Evolutionary conservation across 352 stramenopile genomes (phyloP).

Genomic region (Aphanomyces cochlioides): DNA sequence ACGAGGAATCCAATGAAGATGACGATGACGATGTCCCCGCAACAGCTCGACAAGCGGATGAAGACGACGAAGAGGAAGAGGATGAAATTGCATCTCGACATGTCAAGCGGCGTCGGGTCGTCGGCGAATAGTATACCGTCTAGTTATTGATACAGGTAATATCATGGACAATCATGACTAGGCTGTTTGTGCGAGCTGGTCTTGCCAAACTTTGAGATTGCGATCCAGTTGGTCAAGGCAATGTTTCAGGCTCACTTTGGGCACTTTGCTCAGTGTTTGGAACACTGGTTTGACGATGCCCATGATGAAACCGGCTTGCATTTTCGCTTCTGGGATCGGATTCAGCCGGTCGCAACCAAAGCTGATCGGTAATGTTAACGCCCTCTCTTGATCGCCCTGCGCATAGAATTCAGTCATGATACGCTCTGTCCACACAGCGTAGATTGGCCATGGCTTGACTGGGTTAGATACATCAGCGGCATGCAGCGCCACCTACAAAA

Average conservation of each 20-base stretch:
- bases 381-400: conserved; percentile 92
- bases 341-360: conserved; percentile 88
- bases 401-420: conserved; percentile 93
- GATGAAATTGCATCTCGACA: conserved; percentile 26
- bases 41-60: conserved; percentile 9
- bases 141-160: conserved; percentile 19
- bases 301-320: conserved; percentile 93
- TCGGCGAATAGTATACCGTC: conserved; percentile 9
- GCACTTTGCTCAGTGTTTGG: conserved; percentile 50
- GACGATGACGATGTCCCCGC: conserved; percentile 28
- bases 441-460: conserved; percentile 71
- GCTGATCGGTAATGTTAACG: conserved; percentile 77
- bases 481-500: conserved; percentile 68
- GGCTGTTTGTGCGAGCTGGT: conserved; percentile 42
- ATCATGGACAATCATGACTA: background rate
- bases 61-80: conserved; percentile 26
- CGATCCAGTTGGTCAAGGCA: conserved; percentile 64
- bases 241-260: conserved; percentile 47
- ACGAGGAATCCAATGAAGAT: conserved; percentile 32
- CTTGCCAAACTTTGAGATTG: conserved; percentile 67
- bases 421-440: conserved; percentile 83
- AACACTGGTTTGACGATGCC: conserved; percentile 86
- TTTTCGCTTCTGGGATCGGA: conserved; percentile 81
- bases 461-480: conserved; percentile 94
- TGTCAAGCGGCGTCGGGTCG: conserved; percentile 21